Evolutionary conservation across 805 yeast genomes (phyloP), one percentile per base, ranked within the genome.

Genomic region (Vanderwaltozyma yarrowii): DNA sequence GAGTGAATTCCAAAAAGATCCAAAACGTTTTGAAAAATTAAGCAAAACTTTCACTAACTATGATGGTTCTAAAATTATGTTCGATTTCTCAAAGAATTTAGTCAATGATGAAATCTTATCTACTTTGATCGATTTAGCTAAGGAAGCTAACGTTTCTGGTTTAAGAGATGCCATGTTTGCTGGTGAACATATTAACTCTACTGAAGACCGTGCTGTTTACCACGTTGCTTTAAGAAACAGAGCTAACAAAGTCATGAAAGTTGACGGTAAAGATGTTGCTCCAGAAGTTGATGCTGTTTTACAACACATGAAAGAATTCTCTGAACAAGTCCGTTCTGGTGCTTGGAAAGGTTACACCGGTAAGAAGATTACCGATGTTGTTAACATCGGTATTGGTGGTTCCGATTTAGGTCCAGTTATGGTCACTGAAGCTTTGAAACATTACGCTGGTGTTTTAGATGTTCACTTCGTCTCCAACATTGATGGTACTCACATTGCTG

Each of bases 371-470:
- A 83, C 92, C 52, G 94, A 86, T 57, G 78, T 92, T 40, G 97
- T 92, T 57, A 92, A 92, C 74, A 85, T 92, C 55, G 98, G 98
- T 66, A 92, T 92, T 60, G 98, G 98, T 61, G 98, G 98, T 52
- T 87, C 96, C 21, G 98, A 92, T 66, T 74, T 92, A 54, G 98
- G 98, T 55, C 98, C 98, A 33, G 97, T 92, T 38, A 92, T 92
- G 98, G 97, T 92, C 54, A 86, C 96, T 45, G 97, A 92, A 70
- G 96, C 98, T 30, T 74, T 92, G 61, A 92, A 89, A 72, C 80
- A 84, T 50, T 92, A 89, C 66, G 67, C 81, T 44, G 74, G 82
- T 51, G 80, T 77, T 47, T 70, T 92, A 52, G 65, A 70, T 46
- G 94, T 77, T 36, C 94, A 89, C 69, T 92, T 88, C 65, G 98